phyloP scores from a whole-genome alignment of 495 filamentous ascomycete genomes.

The Aspergillus ostianus region DNA sequence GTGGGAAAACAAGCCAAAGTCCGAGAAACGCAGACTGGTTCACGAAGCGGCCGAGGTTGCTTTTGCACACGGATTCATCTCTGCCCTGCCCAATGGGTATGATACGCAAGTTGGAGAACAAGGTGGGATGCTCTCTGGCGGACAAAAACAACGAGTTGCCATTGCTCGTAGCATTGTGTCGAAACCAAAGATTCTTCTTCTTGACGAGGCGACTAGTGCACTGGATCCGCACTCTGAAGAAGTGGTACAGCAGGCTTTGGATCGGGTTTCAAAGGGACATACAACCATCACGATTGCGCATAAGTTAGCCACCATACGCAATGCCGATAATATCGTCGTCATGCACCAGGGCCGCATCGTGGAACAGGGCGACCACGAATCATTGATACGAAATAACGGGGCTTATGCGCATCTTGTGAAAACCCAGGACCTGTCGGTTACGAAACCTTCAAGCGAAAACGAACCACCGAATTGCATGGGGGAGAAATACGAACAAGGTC shows the following conservation, averaged over 20 bases:
- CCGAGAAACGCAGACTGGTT: too few relatives aligned
- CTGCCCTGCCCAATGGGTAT: constrained; percentile 17
- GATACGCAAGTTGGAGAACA: constrained; percentile 22
- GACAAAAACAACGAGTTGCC: constrained; percentile 57
- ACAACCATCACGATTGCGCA: constrained; percentile 43
- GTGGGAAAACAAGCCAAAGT: not conserved
- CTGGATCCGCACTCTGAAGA: constrained; percentile 41
- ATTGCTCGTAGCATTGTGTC: constrained; percentile 71
- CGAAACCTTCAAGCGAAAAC: too few relatives aligned
- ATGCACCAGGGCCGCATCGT: constrained; percentile 37
- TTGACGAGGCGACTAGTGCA: constrained; percentile 44
- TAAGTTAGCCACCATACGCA: constrained; percentile 46
- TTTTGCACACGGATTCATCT: not conserved
- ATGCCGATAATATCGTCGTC: constrained; percentile 25
- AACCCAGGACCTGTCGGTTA: too few relatives aligned
- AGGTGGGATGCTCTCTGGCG: constrained; percentile 25
- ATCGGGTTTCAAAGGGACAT: constrained; percentile 25
- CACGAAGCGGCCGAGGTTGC: not conserved
- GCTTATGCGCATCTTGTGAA: constrained; percentile 24
- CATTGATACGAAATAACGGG: too few relatives aligned
- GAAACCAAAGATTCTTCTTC: constrained; percentile 71
- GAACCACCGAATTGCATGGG: too few relatives aligned
- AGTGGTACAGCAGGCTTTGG: constrained; percentile 38
- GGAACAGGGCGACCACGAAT: constrained; percentile 47
- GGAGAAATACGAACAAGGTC: constrained; percentile 23